Conservation (phyloP, 805 yeast species). For the Blastobotrys chiropterorum region DNA sequence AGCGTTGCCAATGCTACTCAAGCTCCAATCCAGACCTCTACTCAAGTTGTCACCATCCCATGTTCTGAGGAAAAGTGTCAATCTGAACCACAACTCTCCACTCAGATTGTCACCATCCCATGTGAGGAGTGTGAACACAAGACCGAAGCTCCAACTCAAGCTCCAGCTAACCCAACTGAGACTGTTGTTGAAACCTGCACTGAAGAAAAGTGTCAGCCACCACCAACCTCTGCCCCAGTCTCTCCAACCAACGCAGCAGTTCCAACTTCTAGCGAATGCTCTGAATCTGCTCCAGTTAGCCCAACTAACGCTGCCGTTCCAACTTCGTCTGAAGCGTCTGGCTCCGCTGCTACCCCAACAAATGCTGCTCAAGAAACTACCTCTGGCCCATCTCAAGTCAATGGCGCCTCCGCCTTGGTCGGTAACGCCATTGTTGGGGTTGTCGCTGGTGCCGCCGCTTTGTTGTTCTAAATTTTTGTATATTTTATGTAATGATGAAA, state of each 20-base stretch:
- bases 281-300: not conserved
- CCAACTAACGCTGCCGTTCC: not conserved
- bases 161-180: not conserved
- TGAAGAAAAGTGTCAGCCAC: not conserved
- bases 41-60: not conserved
- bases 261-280: not conserved
- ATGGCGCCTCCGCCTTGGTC: not conserved
- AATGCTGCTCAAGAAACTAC: not conserved
- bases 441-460: not conserved
- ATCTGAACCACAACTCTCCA: not conserved
- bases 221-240: not conserved
- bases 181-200: not conserved
- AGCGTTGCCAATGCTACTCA: not conserved
- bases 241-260: not conserved
- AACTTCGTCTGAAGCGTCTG: not conserved
- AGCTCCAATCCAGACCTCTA: not conserved
- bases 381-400: not conserved
- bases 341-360: not conserved
- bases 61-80: not conserved
- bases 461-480: not conserved
- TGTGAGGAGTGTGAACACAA: slow-evolving; percentile 1
- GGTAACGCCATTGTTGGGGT: not conserved
- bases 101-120: slow-evolving; percentile 2
- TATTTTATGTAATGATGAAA: not conserved
- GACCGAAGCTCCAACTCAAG: not conserved